Base-by-base conservation (phyloP, 2,329 filamentous ascomycete genomes). In the Pezicula neosporulosa region DNA sequence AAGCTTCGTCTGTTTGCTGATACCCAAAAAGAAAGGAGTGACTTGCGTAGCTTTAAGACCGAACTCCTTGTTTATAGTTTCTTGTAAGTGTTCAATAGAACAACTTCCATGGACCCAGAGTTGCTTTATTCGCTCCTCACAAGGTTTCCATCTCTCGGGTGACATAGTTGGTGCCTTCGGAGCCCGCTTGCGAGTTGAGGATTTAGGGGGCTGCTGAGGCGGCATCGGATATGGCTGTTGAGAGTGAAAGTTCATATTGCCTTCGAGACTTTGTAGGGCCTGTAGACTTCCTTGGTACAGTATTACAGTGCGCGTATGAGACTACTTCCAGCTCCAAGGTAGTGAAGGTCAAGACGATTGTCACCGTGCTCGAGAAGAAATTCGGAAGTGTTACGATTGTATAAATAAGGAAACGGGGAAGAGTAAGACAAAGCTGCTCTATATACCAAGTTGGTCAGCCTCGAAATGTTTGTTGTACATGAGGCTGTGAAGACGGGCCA, bases 81-180 rank as follows among this genome's bases (percentile, higher is more conserved):
- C 44, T 10, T 33, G 28, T 30, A 57, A 30, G 24, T 55, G 46
- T 15, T 53, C 44, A 16, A 45, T 35, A 45, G 49, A 47, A 21
- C 36, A 51, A 15, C 37, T 44, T 44, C 54, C 51, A 19, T 37
- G 35, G 27, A 52, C 49, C 24, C 38, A 58, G 12, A 58, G 36
- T 38, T 58, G 46, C 42, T 44, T 49, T 27, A 58, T 56, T 28
- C 48, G 56, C 48, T 35, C 10, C 28, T 52, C 18, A 33, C 24
- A 19, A 30, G 51, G 56, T 38, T 50, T 38, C 56, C 53, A 58
- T n/a, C 27, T 48, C 42, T 54, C 42, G 21, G 49, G 46, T 50
- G 51, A 43, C 47, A 58, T 56, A 30, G 51, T 54, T 30, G 56
- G 45, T 41, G 53, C 56, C 24, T 58, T 58, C 30, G 50, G 53